A percentile compares a stretch with the other conserved stretches of the same genome.
Evolutionary conservation across 2,329 filamentous ascomycete species (phyloP).

Genomic region (Monosporascus cannonballus): DNA sequence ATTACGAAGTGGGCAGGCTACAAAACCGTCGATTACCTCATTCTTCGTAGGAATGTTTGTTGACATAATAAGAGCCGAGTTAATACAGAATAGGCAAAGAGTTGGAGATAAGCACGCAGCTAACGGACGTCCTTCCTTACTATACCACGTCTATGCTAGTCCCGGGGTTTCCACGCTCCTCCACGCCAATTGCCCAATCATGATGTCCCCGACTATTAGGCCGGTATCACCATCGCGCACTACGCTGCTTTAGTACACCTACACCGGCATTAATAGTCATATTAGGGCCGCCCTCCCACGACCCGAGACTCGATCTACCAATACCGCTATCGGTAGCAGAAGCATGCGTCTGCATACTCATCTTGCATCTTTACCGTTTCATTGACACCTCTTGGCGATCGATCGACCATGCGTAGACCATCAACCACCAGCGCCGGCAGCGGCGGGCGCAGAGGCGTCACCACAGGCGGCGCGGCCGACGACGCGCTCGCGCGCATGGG

Average conservation of each 20-base stretch:
- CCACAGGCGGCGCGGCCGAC: constrained; percentile 35
- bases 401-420: not conserved
- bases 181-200: not conserved
- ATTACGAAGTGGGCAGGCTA: no score
- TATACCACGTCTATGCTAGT: not conserved
- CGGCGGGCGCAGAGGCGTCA: not conserved
- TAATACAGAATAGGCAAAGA: not conserved
- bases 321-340: not conserved
- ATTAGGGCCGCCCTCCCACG: not conserved
- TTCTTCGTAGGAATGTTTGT: no score
- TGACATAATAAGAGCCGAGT: not conserved
- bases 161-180: not conserved
- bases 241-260: not conserved
- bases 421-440: not conserved
- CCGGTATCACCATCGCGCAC: not conserved
- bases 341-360: no score
- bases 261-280: not conserved
- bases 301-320: not conserved
- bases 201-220: not conserved
- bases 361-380: no score
- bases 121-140: not conserved
- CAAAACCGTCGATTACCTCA: no score
- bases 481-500: constrained; percentile 60
- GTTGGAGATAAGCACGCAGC: not conserved
- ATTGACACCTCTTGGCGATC: not conserved